Conservation (phyloP, 768 basidiomycete species). For the Boletellus sp. region DNA sequence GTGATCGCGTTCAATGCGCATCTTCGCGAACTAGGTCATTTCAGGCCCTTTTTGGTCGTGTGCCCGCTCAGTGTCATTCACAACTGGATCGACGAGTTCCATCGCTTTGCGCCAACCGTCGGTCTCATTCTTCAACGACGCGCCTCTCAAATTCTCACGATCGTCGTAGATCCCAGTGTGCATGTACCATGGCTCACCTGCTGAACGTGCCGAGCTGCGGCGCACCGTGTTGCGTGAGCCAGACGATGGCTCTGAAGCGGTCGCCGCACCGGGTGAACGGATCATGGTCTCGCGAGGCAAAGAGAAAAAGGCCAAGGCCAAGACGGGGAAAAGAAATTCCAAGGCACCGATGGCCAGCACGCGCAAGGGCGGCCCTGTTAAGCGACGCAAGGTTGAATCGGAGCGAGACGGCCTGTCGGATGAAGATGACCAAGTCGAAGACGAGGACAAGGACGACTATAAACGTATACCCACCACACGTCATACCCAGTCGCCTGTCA, state of each 20-base stretch:
- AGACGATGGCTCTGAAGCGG: slow-evolving; percentile 22
- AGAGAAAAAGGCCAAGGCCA: slow-evolving; percentile 18
- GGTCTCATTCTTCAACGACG: slow-evolving; percentile 17
- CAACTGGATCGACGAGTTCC: slow-evolving; percentile 87
- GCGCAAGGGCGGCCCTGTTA: slow-evolving; percentile 8
- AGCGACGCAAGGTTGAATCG: slow-evolving; percentile 20
- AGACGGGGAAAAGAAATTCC: slow-evolving; percentile 5
- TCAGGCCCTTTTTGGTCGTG: slow-evolving; percentile 80
- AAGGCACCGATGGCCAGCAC: slow-evolving; percentile 10
- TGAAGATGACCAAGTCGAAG: slow-evolving; percentile 13
- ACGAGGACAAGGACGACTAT: slow-evolving; percentile 8
- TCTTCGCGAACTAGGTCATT: slow-evolving; percentile 68
- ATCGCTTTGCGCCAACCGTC: slow-evolving; percentile 77
- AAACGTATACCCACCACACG: slow-evolving; percentile 18
- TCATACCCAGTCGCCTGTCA: slow-evolving; percentile 12
- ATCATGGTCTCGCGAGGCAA: slow-evolving; percentile 21
- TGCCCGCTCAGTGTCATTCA: slow-evolving; percentile 92
- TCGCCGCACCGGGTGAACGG: slow-evolving; percentile 21
- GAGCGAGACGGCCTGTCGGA: slow-evolving; percentile 8
- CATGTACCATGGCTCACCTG: slow-evolving; percentile 85
- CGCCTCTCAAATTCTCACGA: neutral
- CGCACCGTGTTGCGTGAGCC: slow-evolving; percentile 50
- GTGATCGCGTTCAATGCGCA: slow-evolving; percentile 92
- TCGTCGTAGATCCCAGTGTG: slow-evolving; percentile 69
- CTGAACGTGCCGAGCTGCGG: slow-evolving; percentile 77